These are phyloP conservation scores for Sporobolomyces pararoseus DNA, from an alignment of 768 basidiomycete species.

Conservation along the genomic window DNA sequence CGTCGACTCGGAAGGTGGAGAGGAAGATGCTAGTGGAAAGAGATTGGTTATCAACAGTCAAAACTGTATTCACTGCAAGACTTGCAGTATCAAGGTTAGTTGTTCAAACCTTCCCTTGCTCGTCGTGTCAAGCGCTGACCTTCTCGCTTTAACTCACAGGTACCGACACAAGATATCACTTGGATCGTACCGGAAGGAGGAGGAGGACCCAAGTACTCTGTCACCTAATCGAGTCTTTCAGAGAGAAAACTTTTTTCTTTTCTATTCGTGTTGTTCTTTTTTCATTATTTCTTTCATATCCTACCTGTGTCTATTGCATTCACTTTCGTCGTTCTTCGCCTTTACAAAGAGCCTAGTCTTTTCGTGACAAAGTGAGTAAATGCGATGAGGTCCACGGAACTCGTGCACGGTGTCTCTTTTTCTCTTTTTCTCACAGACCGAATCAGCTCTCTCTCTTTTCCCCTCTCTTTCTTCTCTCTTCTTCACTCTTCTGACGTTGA, in stretches of 20 bases:
- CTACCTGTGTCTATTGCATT: neutral
- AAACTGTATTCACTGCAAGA: constrained; percentile 55
- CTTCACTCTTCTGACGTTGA: neutral
- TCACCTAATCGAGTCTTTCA: neutral
- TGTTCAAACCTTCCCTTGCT: neutral
- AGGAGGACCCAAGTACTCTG: constrained; percentile 82
- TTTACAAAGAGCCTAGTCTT: no score
- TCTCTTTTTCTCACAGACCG: constrained; percentile 3
- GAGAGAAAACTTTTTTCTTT: no score
- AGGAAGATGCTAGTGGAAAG: constrained; percentile 61
- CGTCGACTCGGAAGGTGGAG: constrained; percentile 64
- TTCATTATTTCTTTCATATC: no score
- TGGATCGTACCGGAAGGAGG: constrained; percentile 97
- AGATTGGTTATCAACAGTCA: constrained; percentile 95
- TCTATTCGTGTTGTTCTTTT: neutral
- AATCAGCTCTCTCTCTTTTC: neutral
- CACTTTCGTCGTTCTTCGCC: neutral
- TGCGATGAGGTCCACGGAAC: no score
- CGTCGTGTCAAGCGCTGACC: neutral
- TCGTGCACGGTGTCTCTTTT: no score
- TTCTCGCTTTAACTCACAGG: neutral
- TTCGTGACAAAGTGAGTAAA: no score
- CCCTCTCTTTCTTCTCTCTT: neutral
- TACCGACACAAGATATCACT: constrained; percentile 87
- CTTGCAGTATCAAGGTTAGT: constrained; percentile 78